Conservation (phyloP, 768 basidiomycete genomes). For the Lentinula lateritia region DNA sequence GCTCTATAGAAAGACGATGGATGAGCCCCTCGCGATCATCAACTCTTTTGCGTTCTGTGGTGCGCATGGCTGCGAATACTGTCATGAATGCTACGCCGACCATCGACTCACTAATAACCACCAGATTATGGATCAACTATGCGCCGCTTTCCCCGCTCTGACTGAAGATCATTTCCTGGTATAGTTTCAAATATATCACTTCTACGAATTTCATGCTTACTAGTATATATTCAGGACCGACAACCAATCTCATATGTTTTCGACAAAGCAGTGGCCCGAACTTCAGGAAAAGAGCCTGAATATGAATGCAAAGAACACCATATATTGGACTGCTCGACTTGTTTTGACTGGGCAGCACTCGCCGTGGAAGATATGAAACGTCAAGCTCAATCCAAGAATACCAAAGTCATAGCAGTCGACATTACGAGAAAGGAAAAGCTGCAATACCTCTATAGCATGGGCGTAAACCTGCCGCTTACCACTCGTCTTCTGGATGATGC, state of each 20-base stretch:
- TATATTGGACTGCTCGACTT: slow-evolving; percentile 22
- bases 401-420: neutral
- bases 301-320: slow-evolving; percentile 24
- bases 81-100: slow-evolving; percentile 24
- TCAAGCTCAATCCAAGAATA: slow-evolving; percentile 15
- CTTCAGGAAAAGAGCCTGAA: neutral
- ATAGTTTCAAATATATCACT: neutral
- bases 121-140: slow-evolving; percentile 21
- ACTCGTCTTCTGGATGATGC: slow-evolving; percentile 1
- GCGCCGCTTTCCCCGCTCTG: slow-evolving; percentile 11
- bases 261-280: slow-evolving; percentile 13
- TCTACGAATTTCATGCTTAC: too few species aligned
- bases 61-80: slow-evolving; percentile 27
- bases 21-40: slow-evolving; percentile 13
- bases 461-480: neutral
- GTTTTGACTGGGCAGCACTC: slow-evolving; percentile 31
- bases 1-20: neutral
- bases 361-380: slow-evolving; percentile 13
- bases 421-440: neutral
- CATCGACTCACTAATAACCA: slow-evolving; percentile 27
- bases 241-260: slow-evolving; percentile 15
- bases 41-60: slow-evolving; percentile 28
- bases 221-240: slow-evolving; percentile 14
- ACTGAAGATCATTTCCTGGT: slow-evolving; percentile 16
- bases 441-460: neutral